Conservation (phyloP, 106 monocot species). For the Dendrobium nobile region DNA sequence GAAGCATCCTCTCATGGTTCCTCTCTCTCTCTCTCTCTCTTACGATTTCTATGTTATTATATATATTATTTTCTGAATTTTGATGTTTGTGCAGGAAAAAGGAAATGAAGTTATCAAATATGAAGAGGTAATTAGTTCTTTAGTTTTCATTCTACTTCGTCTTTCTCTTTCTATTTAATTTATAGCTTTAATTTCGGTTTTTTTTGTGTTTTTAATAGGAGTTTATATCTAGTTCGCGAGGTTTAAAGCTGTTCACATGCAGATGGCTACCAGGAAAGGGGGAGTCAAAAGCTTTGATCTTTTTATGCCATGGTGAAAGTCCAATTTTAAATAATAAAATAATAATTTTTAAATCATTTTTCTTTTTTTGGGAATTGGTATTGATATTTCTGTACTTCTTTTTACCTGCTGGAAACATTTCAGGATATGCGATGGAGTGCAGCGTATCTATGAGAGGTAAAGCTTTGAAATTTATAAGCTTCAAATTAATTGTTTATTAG, state of each 20-base stretch:
- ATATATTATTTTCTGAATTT: neutral
- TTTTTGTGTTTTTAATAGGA: slow-evolving; percentile 9
- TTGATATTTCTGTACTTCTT: neutral
- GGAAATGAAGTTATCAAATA: slow-evolving; percentile 8
- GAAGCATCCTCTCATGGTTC: no score
- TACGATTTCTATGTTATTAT: neutral
- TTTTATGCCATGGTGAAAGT: slow-evolving; percentile 49
- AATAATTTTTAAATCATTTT: neutral
- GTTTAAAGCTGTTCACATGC: slow-evolving; percentile 42
- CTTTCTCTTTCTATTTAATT: neutral
- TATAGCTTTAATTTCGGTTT: neutral
- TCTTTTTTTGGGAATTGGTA: neutral
- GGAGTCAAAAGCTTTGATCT: slow-evolving; percentile 44
- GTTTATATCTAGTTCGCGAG: slow-evolving; percentile 33
- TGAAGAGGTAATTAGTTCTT: slow-evolving; percentile 14
- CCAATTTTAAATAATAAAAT: no score
- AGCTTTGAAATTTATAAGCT: neutral
- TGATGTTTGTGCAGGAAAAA: neutral
- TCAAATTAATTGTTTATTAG: neutral
- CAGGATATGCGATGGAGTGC: slow-evolving; percentile 66
- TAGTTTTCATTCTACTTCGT: neutral
- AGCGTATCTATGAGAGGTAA: slow-evolving; percentile 61
- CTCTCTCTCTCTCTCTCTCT: neutral
- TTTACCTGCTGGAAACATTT: neutral
- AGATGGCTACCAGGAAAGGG: slow-evolving; percentile 37